These are phyloP conservation scores for Ogataea nonfermentans DNA, from an alignment of 805 yeast genomes.

Conservation along the genomic window DNA sequence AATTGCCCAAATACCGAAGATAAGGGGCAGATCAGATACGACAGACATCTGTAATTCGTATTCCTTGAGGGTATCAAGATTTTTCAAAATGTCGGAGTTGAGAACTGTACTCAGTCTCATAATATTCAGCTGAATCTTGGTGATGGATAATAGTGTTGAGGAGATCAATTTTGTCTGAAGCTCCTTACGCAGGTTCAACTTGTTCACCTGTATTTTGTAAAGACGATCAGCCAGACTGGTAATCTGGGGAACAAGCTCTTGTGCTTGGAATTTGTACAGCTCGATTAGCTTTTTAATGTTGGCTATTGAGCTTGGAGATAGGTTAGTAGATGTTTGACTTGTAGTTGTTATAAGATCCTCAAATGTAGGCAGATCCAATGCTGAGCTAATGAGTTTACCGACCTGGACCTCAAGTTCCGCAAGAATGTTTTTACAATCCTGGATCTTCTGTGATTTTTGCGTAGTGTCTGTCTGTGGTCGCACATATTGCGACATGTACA, in stretches of 20 bases:
- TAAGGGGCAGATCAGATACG: slow-evolving; percentile 64
- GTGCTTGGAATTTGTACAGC: slow-evolving; percentile 22
- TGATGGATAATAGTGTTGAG: slow-evolving; percentile 34
- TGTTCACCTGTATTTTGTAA: slow-evolving; percentile 37
- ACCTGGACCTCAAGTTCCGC: slow-evolving; percentile 26
- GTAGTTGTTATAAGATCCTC: slow-evolving; percentile 33
- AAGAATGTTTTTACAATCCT: slow-evolving; percentile 23
- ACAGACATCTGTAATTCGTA: slow-evolving; percentile 32
- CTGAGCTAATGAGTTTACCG: slow-evolving; percentile 20
- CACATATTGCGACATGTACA: slow-evolving; percentile 38
- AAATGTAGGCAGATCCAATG: slow-evolving; percentile 29
- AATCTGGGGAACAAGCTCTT: slow-evolving; percentile 32
- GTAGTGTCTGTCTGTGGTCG: slow-evolving; percentile 14
- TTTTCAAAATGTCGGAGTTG: slow-evolving; percentile 32
- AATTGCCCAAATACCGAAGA: slow-evolving; percentile 67
- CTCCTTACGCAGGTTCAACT: slow-evolving; percentile 33
- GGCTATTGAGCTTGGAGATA: slow-evolving; percentile 25
- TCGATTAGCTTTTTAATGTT: slow-evolving; percentile 24
- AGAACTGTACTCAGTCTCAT: slow-evolving; percentile 34
- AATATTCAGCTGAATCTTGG: slow-evolving; percentile 38
- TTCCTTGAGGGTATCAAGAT: slow-evolving; percentile 32
- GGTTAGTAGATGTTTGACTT: slow-evolving; percentile 25
- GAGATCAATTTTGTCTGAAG: slow-evolving; percentile 36
- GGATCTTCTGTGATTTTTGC: slow-evolving; percentile 14
- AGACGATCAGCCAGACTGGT: slow-evolving; percentile 34